phyloP scores from a whole-genome alignment of 2,329 filamentous ascomycete species.

The Pseudovirgaria hyperparasitica region DNA sequence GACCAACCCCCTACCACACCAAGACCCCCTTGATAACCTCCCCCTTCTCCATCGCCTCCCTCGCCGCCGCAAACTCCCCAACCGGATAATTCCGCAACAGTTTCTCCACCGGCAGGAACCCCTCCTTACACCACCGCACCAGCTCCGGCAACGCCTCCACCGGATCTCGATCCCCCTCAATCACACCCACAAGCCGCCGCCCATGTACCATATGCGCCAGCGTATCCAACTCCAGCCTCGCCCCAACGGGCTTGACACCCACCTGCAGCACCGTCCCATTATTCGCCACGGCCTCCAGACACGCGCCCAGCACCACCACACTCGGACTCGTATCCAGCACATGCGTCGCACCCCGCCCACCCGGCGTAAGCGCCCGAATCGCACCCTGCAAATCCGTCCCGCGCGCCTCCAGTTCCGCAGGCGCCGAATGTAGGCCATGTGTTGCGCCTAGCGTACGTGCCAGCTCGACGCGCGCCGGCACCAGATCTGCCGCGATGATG shows the following conservation, averaged over 20 bases:
- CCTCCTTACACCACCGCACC: conserved; percentile 33
- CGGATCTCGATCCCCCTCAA: conserved; percentile 30
- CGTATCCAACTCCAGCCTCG: conserved; percentile 27
- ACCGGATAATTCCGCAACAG: no score
- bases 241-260: conserved; percentile 29
- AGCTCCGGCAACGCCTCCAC: conserved; percentile 28
- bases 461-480: conserved; percentile 28
- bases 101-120: conserved; percentile 31
- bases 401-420: conserved; percentile 4
- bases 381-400: conserved; percentile 13
- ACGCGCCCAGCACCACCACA: conserved; percentile 14
- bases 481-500: conserved; percentile 36
- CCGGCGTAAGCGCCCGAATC: conserved; percentile 13
- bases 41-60: background rate
- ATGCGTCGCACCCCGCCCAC: conserved; percentile 12
- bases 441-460: conserved; percentile 35
- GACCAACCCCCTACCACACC: no score
- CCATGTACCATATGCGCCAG: conserved; percentile 36
- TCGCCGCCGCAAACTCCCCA: conserved; percentile 1
- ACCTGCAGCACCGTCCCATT: conserved; percentile 37
- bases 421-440: conserved; percentile 23
- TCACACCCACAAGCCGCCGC: conserved; percentile 35
- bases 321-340: conserved; percentile 22
- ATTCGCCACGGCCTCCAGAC: conserved; percentile 16
- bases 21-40: no score